These are phyloP conservation scores for Talinum fruticosum DNA, from an alignment of 148 eudicot genomes.

Conservation along the genomic window DNA sequence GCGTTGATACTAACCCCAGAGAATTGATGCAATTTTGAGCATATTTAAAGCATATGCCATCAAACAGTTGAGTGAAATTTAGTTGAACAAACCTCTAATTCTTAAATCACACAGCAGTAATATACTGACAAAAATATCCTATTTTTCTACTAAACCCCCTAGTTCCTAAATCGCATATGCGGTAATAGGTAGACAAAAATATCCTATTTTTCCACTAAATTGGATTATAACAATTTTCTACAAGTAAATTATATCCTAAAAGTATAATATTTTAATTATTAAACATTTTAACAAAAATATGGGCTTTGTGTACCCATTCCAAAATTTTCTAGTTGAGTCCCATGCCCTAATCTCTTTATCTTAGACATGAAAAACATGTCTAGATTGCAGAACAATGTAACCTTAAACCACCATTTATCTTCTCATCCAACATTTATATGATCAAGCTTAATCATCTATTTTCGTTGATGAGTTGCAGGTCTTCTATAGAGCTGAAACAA, in stretches of 20 bases:
- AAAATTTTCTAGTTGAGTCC: background rate
- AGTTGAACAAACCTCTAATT: background rate
- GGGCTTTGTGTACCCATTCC: background rate
- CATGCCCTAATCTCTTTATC: background rate
- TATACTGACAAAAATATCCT: too few relatives aligned
- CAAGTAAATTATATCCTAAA: background rate
- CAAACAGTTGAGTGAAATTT: background rate
- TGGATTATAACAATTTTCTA: background rate
- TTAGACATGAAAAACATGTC: background rate
- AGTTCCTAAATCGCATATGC: background rate
- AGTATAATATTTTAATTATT: background rate
- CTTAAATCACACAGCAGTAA: too few relatives aligned
- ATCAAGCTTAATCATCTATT: background rate
- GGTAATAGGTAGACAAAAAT: too few relatives aligned
- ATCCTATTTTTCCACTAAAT: background rate
- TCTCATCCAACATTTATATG: background rate
- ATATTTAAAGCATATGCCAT: too few relatives aligned
- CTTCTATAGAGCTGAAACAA: background rate
- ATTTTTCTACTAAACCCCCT: background rate
- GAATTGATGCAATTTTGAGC: too few relatives aligned
- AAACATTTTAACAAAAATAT: background rate
- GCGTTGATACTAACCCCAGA: too few relatives aligned
- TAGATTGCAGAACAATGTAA: background rate
- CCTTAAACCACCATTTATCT: background rate
- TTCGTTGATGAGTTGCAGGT: background rate